Percentiles rank a stretch among this genome's conserved stretches.
Evolutionary conservation across 805 yeast species (phyloP).

Genomic region (Phaffomyces opuntiae): DNA sequence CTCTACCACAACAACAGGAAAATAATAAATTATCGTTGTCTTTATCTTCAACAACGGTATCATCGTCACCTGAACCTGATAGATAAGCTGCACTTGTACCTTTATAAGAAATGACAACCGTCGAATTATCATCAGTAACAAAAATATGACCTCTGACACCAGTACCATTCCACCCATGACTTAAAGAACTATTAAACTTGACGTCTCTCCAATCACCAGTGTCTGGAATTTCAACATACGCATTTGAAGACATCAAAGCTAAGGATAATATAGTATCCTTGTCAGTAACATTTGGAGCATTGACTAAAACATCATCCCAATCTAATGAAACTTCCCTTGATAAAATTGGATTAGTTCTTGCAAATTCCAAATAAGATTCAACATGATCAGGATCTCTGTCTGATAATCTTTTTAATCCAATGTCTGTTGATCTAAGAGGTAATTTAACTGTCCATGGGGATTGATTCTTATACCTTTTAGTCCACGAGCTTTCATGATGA

Average conservation of each 20-base stretch:
- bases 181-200: slow-evolving; percentile 48
- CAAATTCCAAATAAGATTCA: slow-evolving; percentile 58
- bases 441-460: slow-evolving; percentile 35
- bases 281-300: slow-evolving; percentile 72
- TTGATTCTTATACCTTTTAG: slow-evolving; percentile 19
- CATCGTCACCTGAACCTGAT: slow-evolving; percentile 76
- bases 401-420: slow-evolving; percentile 30
- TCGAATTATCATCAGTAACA: slow-evolving; percentile 47
- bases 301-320: slow-evolving; percentile 52
- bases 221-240: slow-evolving; percentile 73
- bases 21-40: slow-evolving; percentile 82
- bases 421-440: slow-evolving; percentile 21
- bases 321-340: slow-evolving; percentile 41
- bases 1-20: slow-evolving; percentile 94
- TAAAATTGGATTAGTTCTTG: slow-evolving; percentile 29
- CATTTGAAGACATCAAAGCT: slow-evolving; percentile 85
- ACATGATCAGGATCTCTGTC: slow-evolving; percentile 53
- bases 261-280: slow-evolving; percentile 63
- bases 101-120: slow-evolving; percentile 74
- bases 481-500: slow-evolving; percentile 11
- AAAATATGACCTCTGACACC: slow-evolving; percentile 93
- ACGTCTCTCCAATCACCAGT: slow-evolving; percentile 87
- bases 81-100: slow-evolving; percentile 86
- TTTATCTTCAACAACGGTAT: slow-evolving; percentile 76
- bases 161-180: slow-evolving; percentile 80